phyloP scores from a whole-genome alignment of 495 filamentous ascomycete genomes.

The Xanthoparmelia taractica region DNA sequence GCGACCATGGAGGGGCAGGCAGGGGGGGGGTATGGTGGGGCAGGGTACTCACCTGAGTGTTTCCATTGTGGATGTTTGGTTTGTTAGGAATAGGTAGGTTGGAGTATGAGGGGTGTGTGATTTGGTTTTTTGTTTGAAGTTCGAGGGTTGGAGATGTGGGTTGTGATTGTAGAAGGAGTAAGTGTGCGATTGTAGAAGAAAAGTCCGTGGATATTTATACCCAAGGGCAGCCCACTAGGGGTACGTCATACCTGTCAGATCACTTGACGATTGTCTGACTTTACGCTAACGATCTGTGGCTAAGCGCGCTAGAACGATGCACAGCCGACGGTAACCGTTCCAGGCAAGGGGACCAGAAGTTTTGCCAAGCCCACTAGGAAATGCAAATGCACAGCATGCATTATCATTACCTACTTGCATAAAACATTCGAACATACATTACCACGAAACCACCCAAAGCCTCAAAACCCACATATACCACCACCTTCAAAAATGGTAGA shows the following conservation, averaged over 20 bases:
- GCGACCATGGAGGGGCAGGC: neutral
- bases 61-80: constrained; percentile 23
- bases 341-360: neutral
- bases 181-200: neutral
- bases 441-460: neutral
- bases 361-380: neutral
- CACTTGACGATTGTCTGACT: neutral
- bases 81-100: constrained; percentile 21
- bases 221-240: neutral
- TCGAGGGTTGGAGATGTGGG: neutral
- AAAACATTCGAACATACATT: neutral
- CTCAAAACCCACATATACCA: neutral
- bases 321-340: neutral
- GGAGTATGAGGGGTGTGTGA: neutral
- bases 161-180: neutral
- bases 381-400: constrained; percentile 5
- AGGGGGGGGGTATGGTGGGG: neutral
- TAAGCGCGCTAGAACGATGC: neutral
- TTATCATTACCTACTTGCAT: neutral
- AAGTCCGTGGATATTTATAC: neutral
- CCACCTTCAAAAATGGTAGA: constrained; percentile 59
- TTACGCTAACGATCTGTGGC: neutral
- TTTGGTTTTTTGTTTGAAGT: neutral
- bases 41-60: constrained; percentile 23
- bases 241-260: constrained; percentile 9